Conservation (phyloP, 2,329 filamentous ascomycete genomes). For the Dactylellina drechsleri region DNA sequence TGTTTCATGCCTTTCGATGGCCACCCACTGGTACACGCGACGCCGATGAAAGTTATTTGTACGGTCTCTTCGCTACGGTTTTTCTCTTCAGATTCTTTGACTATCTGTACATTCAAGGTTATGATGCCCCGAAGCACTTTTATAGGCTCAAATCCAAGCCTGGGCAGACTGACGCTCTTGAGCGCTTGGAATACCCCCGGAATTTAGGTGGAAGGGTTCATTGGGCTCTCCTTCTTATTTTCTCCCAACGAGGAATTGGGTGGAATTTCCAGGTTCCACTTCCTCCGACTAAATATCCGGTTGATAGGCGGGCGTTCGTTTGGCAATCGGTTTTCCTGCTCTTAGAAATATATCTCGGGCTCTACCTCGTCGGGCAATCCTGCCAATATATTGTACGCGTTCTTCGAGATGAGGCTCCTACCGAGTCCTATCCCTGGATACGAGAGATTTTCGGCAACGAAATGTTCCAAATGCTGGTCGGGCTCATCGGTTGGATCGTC, state of each 20-base stretch:
- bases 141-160: constrained; percentile 1
- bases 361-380: constrained; percentile 10
- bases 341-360: constrained; percentile 29
- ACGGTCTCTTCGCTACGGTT: constrained; percentile 20
- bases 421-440: constrained; percentile 5
- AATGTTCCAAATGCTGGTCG: constrained; percentile 20
- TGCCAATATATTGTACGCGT: constrained; percentile 21
- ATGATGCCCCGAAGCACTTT: constrained; percentile 34
- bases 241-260: constrained; percentile 44
- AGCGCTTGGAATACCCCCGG: constrained; percentile 21
- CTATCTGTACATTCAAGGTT: constrained; percentile 44
- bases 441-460: constrained; percentile 19
- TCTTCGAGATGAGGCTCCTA: constrained; percentile 8
- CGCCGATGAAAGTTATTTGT: constrained; percentile 35
- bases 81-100: constrained; percentile 25
- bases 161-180: neutral
- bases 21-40: constrained; percentile 17
- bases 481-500: constrained; percentile 22
- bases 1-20: constrained; percentile 13
- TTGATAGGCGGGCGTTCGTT: constrained; percentile 9
- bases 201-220: neutral
- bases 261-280: constrained; percentile 43
- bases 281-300: constrained; percentile 14
- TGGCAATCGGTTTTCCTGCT: neutral
- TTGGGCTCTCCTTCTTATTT: constrained; percentile 25